phyloP scores from a whole-genome alignment of 106 monocot genomes.

The Agapanthus africanus region DNA sequence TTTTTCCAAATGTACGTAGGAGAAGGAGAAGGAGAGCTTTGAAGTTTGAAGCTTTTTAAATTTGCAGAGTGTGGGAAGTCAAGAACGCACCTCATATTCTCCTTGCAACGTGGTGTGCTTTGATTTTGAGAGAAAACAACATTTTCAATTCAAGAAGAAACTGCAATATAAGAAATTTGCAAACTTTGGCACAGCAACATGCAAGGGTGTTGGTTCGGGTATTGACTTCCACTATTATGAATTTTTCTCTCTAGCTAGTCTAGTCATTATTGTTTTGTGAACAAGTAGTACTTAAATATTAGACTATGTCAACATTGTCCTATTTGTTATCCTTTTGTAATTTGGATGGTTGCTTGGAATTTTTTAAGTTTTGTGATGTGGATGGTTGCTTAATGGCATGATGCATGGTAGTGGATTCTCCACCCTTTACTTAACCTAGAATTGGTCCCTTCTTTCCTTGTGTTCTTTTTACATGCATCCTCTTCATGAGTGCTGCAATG shows the following conservation, averaged over 20 bases:
- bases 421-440: too few species aligned
- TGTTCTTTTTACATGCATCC: too few species aligned
- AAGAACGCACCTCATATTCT: slow-evolving; percentile 92
- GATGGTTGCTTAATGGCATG: too few species aligned
- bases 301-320: neutral
- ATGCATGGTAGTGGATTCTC: too few species aligned
- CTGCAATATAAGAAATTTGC: too few species aligned
- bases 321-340: slow-evolving; percentile 2
- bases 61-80: slow-evolving; percentile 41
- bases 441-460: too few species aligned
- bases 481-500: neutral
- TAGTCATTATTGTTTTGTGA: too few species aligned
- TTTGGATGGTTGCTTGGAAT: too few species aligned
- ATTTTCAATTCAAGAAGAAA: too few species aligned
- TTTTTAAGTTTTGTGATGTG: too few species aligned
- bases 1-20: slow-evolving; percentile 15
- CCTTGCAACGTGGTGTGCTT: slow-evolving; percentile 34
- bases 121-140: too few species aligned
- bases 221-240: slow-evolving; percentile 11
- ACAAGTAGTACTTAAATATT: neutral
- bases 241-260: too few species aligned
- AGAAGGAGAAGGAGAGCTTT: slow-evolving; percentile 7
- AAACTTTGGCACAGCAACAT: slow-evolving; percentile 7
- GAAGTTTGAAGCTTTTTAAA: slow-evolving; percentile 5
- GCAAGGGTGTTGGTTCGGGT: slow-evolving; percentile 20